These are phyloP conservation scores for Aspergillus amoenus DNA, from an alignment of 2,329 filamentous ascomycete species.

Conservation along the genomic window DNA sequence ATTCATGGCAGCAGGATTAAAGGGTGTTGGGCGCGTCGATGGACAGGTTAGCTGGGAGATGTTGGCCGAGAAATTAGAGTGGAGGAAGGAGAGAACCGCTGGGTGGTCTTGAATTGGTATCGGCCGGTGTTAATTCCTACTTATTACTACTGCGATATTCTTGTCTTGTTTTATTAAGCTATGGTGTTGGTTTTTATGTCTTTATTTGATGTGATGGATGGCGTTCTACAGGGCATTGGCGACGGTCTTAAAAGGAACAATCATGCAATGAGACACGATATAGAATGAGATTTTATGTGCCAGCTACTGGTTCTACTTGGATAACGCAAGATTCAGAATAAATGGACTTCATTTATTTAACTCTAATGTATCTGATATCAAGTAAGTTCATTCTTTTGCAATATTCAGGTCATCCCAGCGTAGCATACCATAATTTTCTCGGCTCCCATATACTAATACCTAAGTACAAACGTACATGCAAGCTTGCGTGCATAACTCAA, in stretches of 20 bases:
- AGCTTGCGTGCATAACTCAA: not conserved
- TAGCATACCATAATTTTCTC: not conserved
- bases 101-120: not conserved
- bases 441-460: not conserved
- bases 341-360: not conserved
- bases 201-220: no score
- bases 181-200: no score
- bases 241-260: not conserved
- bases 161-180: not conserved
- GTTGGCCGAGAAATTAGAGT: constrained; percentile 75
- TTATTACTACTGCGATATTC: not conserved
- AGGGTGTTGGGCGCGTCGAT: constrained; percentile 72
- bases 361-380: not conserved
- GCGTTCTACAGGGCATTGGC: not conserved
- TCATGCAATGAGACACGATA: not conserved
- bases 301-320: no score
- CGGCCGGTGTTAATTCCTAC: no score
- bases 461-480: not conserved
- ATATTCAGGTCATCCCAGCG: not conserved
- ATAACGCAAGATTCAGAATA: not conserved
- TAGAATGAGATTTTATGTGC: not conserved
- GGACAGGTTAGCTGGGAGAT: constrained; percentile 75
- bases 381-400: not conserved
- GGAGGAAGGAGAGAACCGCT: constrained; percentile 27
- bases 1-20: constrained; percentile 72